Conservation (phyloP, 495 filamentous ascomycete species). For the Penicillium antarcticum region DNA sequence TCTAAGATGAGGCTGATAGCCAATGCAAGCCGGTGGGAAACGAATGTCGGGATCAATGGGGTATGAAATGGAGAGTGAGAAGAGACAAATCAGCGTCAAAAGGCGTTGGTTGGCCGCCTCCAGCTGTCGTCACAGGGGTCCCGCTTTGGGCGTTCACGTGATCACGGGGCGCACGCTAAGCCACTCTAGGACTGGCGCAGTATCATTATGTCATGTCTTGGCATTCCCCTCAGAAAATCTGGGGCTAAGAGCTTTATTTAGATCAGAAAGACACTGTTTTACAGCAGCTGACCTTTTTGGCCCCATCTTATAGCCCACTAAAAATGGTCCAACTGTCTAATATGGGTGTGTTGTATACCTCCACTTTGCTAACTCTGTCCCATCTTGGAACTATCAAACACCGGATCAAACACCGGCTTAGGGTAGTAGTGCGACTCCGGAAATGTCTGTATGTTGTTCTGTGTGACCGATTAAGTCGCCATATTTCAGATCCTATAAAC, state of each 20-base stretch:
- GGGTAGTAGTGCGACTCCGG: no score
- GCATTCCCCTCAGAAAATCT: neutral
- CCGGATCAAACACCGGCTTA: no score
- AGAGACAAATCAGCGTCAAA: neutral
- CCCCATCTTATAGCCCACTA: no score
- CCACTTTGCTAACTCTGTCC: no score
- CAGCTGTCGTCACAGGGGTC: slow-evolving; percentile 5
- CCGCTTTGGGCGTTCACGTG: slow-evolving; percentile 5
- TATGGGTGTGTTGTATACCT: no score
- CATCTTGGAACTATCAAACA: no score
- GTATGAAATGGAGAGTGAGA: neutral
- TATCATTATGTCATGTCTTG: neutral
- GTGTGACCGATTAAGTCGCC: neutral
- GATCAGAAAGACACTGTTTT: neutral
- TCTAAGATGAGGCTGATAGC: neutral
- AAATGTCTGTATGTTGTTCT: neutral
- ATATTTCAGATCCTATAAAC: neutral
- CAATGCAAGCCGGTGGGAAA: neutral
- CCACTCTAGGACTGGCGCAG: neutral
- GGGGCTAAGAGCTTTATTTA: neutral
- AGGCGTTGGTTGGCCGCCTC: neutral
- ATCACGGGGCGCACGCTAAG: neutral
- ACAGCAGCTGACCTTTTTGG: neutral
- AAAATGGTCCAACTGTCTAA: no score
- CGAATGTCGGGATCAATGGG: neutral